Base-by-base conservation (phyloP, 805 yeast genomes). In the Zygosaccharomyces siamensis region DNA sequence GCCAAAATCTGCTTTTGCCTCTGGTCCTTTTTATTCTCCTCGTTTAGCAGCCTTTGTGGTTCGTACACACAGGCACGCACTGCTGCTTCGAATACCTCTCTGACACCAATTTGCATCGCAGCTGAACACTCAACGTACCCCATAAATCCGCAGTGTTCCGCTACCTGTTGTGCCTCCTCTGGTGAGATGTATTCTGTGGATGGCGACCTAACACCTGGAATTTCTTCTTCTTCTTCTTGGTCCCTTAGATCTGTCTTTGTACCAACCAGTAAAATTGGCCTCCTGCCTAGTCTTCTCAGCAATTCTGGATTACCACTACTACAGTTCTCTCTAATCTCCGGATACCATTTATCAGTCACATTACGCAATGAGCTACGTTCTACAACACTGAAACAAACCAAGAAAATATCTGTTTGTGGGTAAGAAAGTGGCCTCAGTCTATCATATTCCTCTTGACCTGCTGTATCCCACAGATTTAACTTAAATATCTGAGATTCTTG, bases 401-500 rank as follows among this genome's bases (percentile, higher is more conserved):
- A 69, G 62, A 89, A 89, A 31, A 89, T 85, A 59, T 88, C 96
- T 0, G 97, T 89, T 64, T 89, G 96, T 3, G 96, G 96, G 62
- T 89, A 89, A 7, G 93, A 84, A 52, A 89, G 72, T 2, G 97
- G 97, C 68, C 97, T 76, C 60, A 89, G 75, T 52, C 96, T 75
- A 66, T 89, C 96, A 66, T 89, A 89, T 64, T 89, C 96, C 61
- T 86, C 85, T 69, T 89, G 96, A 24, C 97, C 97, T 3, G 97
- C 96, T 12, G 97, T 89, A 77, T 89, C 97, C 96, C 96, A 89
- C 40, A 89, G 75, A 21, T 95, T 95, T 45, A 89, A 74, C 61
- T 87, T 88, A 60, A 86, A 83, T 47, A 88, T 86, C 60, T 84
- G 89, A 12, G 64, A 55, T 6, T 24, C 48, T 55, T 77, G 76